These are phyloP conservation scores for Chlamydomonas asymmetrica DNA, from an alignment of 139 green algal species.

Conservation along the genomic window DNA sequence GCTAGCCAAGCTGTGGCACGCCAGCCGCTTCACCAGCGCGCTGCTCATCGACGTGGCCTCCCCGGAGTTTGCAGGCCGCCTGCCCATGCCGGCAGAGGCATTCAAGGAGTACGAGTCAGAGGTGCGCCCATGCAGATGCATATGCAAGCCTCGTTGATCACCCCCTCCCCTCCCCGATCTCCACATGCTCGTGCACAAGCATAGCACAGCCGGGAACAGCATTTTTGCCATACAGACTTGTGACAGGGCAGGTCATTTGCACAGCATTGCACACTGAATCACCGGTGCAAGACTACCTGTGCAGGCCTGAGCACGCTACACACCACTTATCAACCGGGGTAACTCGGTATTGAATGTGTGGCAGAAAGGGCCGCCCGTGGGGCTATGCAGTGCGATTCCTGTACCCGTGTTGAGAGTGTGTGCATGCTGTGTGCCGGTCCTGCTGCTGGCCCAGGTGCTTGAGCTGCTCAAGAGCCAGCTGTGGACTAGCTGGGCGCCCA, in stretches of 20 bases:
- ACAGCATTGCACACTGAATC: too few species aligned
- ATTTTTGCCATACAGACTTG: too few species aligned
- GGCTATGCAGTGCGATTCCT: background rate
- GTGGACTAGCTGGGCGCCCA: conserved; percentile 75
- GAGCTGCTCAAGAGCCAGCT: conserved; percentile 64
- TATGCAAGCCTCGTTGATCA: too few species aligned
- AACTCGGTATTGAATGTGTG: too few species aligned
- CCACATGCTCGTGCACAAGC: too few species aligned
- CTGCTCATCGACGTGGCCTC: conserved; percentile 57
- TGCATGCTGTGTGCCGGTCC: conserved; percentile 10
- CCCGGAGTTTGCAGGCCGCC: conserved; percentile 43
- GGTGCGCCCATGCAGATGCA: background rate
- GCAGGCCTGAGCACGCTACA: too few species aligned
- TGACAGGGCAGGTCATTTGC: too few species aligned
- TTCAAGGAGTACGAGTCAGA: conserved; percentile 13
- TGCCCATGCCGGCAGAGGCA: conserved; percentile 51
- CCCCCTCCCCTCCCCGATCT: too few species aligned
- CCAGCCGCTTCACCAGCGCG: conserved; percentile 39
- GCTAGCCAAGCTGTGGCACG: conserved; percentile 65
- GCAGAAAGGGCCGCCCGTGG: too few species aligned
- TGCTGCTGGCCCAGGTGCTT: conserved; percentile 52
- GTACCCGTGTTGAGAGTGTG: background rate
- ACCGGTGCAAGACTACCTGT: too few species aligned
- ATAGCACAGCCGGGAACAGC: too few species aligned
- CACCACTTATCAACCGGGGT: too few species aligned